These are phyloP conservation scores for Termitomyces sp. DNA, from an alignment of 1,284 basidiomycete species.

Conservation along the genomic window DNA sequence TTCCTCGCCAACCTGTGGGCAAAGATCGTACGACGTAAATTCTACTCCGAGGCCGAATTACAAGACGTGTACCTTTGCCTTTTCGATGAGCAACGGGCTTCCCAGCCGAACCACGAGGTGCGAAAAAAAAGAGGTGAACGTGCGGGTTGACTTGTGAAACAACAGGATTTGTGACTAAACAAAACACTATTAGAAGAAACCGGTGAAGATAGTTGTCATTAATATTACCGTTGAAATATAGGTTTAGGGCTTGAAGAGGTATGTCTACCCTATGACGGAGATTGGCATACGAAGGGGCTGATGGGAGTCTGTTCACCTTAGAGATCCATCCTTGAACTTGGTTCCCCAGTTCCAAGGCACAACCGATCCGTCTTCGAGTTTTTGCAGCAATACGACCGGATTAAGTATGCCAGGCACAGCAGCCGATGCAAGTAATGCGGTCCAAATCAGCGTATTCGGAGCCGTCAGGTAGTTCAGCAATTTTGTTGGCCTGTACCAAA, in stretches of 20 bases:
- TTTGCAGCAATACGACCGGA: constrained; percentile 91
- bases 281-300: not conserved
- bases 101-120: constrained; percentile 89
- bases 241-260: constrained; percentile 85
- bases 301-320: constrained; percentile 46
- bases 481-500: constrained; percentile 74
- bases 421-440: constrained; percentile 73
- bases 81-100: constrained; percentile 89
- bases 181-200: constrained; percentile 3
- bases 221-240: constrained; percentile 92
- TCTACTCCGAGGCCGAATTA: not conserved
- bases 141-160: constrained; percentile 98
- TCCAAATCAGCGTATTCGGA: constrained; percentile 83
- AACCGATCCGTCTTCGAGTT: constrained; percentile 76
- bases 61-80: constrained; percentile 68
- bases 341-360: constrained; percentile 95
- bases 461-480: constrained; percentile 94
- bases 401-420: constrained; percentile 85
- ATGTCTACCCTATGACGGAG: constrained; percentile 75
- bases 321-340: constrained; percentile 86
- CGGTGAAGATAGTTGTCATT: not conserved
- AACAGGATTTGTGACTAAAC: constrained; percentile 85
- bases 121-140: constrained; percentile 98
- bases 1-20: constrained; percentile 87
- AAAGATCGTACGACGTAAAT: not conserved